Base-by-base conservation (phyloP, 2,329 filamentous ascomycete species). In the Moelleriella libera region DNA sequence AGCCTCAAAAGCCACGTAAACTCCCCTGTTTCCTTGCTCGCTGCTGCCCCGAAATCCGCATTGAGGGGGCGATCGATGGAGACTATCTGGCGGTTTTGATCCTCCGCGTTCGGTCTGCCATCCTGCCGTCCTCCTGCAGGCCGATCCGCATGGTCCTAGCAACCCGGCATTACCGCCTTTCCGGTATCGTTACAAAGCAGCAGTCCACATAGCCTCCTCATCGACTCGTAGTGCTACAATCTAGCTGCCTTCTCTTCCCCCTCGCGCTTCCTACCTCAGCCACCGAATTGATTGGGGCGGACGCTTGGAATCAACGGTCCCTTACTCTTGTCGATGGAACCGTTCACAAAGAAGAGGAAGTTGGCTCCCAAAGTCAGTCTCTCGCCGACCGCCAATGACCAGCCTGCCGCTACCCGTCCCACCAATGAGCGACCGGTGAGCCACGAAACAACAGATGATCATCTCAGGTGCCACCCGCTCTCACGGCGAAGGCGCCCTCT, bases 291-390 rank as follows among this genome's bases (percentile, higher is more conserved):
- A 21, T 21, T 21, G 21, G 21, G 21, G 21, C 21, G 21, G 21
- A 21, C 21, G 21, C 21, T 21, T 21, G 42, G 30, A 43, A 45
- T 52, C 50, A 47, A 50, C 49, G 49, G 45, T 48, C 42, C 37
- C 37, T 32, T 41, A 44, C 44, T 31, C 48, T 41, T 51, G 55
- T 58, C 59, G 55, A 69, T 69, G 66, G 66, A 69, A 59, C 66
- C 65, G 52, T 64, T 63, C 43, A 65, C 54, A 50, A 69, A 69
- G 52, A 65, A 65, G 58, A 63, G 66, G 56, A 68, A 68, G 60
- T 59, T 69, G 60, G 66, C 66, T 55, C 66, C 66, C 37, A 69
- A 68, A 54, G 63, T 66, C 54, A 55, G 50, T 57, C 55, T 60
- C 54, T 59, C 61, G 46, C 48, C 57, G 40, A 55, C 56, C 49